Conservation (phyloP, 805 yeast species). For the Lachancea waltii region DNA sequence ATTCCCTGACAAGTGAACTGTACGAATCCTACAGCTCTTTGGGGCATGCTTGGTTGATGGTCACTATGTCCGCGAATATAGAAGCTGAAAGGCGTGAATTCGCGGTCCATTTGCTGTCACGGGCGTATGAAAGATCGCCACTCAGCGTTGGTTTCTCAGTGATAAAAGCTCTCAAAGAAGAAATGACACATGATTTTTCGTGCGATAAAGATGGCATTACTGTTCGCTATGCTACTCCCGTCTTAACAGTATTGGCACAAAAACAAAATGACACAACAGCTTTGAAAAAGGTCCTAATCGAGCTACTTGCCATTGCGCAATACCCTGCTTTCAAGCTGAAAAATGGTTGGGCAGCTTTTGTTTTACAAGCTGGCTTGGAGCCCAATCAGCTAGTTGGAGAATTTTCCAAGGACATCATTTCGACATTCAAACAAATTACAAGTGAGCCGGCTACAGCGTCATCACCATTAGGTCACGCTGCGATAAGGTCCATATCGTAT, state of each 20-base stretch:
- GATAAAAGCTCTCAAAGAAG: conserved; percentile 35
- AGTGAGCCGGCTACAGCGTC: conserved; percentile 12
- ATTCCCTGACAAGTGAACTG: conserved; percentile 10
- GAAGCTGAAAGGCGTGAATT: conserved; percentile 32
- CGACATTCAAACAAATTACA: conserved; percentile 18
- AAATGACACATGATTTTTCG: conserved; percentile 11
- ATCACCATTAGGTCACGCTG: conserved; percentile 35
- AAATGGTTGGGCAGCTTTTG: conserved; percentile 74
- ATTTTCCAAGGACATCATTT: conserved; percentile 21
- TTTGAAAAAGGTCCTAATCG: conserved; percentile 33
- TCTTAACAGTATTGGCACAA: conserved; percentile 36
- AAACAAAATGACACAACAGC: conserved; percentile 21
- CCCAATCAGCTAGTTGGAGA: conserved; percentile 51
- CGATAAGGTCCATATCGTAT: conserved; percentile 47
- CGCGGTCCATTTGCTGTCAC: conserved; percentile 31
- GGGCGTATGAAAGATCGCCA: conserved; percentile 34
- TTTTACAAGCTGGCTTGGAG: conserved; percentile 52
- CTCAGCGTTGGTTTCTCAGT: conserved; percentile 39
- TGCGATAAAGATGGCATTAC: conserved; percentile 21
- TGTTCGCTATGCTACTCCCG: conserved; percentile 31
- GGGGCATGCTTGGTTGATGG: conserved; percentile 47
- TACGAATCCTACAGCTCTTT: too few species aligned
- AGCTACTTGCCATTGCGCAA: conserved; percentile 41
- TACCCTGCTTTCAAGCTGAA: conserved; percentile 33
- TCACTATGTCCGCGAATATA: conserved; percentile 39